Conservation (phyloP, 2,329 filamentous ascomycete genomes). For the Beauveria caledonica region DNA sequence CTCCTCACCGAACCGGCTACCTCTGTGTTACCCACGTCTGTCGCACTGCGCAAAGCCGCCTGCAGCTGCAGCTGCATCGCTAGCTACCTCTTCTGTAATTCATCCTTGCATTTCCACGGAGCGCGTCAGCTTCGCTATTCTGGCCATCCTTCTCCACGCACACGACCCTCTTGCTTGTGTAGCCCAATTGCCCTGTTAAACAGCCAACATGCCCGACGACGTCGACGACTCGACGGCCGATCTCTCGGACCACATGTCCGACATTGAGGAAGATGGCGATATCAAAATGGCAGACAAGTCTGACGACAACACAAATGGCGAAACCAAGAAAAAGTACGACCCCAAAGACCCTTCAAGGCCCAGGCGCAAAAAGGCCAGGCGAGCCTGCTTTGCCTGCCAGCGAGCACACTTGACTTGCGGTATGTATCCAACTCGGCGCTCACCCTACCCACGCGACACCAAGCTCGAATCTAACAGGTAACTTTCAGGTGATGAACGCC, state of each 20-base stretch:
- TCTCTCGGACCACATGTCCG: constrained; percentile 51
- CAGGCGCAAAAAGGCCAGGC: constrained; percentile 86
- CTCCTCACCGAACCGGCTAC: background rate
- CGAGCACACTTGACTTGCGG: constrained; percentile 95
- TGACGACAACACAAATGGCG: constrained; percentile 42
- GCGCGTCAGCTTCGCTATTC: background rate
- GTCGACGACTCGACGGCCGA: constrained; percentile 45
- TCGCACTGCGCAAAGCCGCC: background rate
- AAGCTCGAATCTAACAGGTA: constrained; percentile 21
- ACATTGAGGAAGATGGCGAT: constrained; percentile 50
- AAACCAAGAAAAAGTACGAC: constrained; percentile 61
- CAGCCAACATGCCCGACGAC: constrained; percentile 47
- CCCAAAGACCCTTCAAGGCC: constrained; percentile 87
- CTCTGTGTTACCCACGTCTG: background rate
- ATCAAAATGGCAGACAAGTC: constrained; percentile 35
- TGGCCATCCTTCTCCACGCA: background rate
- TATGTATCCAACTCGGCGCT: constrained; percentile 45
- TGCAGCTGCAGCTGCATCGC: background rate
- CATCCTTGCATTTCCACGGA: background rate
- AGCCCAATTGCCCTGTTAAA: constrained; percentile 3
- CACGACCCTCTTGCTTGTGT: background rate
- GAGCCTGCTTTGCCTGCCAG: constrained; percentile 95
- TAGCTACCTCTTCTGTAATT: background rate
- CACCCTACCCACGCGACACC: background rate
- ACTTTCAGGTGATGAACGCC: constrained; percentile 77